These are phyloP conservation scores for Leccinum longicurvipes DNA, from an alignment of 768 basidiomycete species.

Conservation along the genomic window DNA sequence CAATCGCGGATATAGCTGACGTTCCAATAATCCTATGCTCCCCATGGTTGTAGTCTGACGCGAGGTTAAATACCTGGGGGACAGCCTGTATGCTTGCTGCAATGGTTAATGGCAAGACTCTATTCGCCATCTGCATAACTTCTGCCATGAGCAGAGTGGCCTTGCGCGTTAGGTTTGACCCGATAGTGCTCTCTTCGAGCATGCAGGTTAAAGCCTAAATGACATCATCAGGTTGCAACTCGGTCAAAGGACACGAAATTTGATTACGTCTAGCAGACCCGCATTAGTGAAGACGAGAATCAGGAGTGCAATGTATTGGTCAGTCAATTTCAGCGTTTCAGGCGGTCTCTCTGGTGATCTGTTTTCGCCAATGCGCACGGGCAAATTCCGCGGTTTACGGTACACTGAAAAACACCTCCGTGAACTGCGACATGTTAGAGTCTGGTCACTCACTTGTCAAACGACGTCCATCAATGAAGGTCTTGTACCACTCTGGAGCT, in stretches of 20 bases:
- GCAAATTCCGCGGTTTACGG: conserved; percentile 47
- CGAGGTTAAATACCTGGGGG: conserved; percentile 80
- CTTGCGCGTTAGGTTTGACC: conserved; percentile 77
- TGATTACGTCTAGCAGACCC: conserved; percentile 80
- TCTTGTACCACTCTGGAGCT: conserved; percentile 88
- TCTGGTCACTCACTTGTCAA: conserved; percentile 66
- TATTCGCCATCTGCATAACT: conserved; percentile 82
- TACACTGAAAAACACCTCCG: conserved; percentile 50
- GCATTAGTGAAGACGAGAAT: conserved; percentile 82
- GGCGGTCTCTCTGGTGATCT: conserved; percentile 45
- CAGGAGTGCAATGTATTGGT: conserved; percentile 88
- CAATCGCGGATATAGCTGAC: conserved; percentile 81
- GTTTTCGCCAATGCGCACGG: conserved; percentile 30
- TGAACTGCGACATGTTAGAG: not conserved
- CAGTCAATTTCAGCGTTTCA: conserved; percentile 74
- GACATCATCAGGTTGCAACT: conserved; percentile 2
- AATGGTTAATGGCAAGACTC: conserved; percentile 74
- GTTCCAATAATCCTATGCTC: conserved; percentile 81
- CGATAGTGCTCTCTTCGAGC: conserved; percentile 75
- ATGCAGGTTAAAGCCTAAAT: conserved; percentile 77
- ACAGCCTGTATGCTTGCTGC: conserved; percentile 88
- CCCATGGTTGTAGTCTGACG: conserved; percentile 74
- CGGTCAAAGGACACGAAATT: not conserved
- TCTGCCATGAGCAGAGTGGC: conserved; percentile 91
- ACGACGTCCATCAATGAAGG: conserved; percentile 85